A percentile compares a stretch with the other conserved stretches of the same genome.
These are phyloP conservation scores for Thamnidium elegans DNA, from an alignment of 192 early-diverging fungal genomes.

Conservation along the genomic window DNA sequence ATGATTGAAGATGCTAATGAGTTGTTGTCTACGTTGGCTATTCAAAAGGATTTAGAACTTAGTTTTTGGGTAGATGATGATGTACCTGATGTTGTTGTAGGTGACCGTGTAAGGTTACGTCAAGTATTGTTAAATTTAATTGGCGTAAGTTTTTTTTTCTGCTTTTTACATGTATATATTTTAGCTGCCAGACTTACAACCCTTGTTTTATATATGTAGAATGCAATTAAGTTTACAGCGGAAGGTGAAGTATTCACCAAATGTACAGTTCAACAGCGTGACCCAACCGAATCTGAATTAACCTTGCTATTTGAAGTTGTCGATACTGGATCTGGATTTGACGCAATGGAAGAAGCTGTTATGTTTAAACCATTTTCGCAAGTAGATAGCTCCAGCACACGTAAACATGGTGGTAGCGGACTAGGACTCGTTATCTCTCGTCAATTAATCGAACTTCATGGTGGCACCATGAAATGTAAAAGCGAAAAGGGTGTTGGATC, in stretches of 20 bases:
- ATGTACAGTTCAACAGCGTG: slow-evolving; percentile 41
- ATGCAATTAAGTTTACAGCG: slow-evolving; percentile 82
- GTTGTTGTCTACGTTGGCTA: slow-evolving; percentile 66
- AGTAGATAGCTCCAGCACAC: slow-evolving; percentile 74
- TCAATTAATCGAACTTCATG: slow-evolving; percentile 74
- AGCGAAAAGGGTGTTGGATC: slow-evolving; percentile 69
- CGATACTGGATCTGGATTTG: slow-evolving; percentile 83
- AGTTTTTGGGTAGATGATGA: slow-evolving; percentile 68
- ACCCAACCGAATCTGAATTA: slow-evolving; percentile 34
- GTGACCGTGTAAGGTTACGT: slow-evolving; percentile 71
- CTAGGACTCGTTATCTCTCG: slow-evolving; percentile 79
- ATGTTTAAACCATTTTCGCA: slow-evolving; percentile 85
- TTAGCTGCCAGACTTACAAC: neutral
- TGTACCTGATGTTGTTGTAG: slow-evolving; percentile 65
- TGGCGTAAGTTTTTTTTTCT: slow-evolving; percentile 49
- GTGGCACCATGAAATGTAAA: slow-evolving; percentile 69
- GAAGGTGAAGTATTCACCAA: slow-evolving; percentile 64
- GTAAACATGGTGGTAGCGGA: slow-evolving; percentile 84
- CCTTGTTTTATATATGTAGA: slow-evolving; percentile 36
- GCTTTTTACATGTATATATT: neutral
- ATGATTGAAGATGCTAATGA: slow-evolving; percentile 72
- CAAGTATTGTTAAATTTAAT: slow-evolving; percentile 81
- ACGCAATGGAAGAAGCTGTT: slow-evolving; percentile 61
- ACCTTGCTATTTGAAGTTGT: slow-evolving; percentile 66
- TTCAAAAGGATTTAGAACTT: slow-evolving; percentile 67